phyloP scores from a whole-genome alignment of 2,329 filamentous ascomycete genomes.

The Mariannaea sp. region DNA sequence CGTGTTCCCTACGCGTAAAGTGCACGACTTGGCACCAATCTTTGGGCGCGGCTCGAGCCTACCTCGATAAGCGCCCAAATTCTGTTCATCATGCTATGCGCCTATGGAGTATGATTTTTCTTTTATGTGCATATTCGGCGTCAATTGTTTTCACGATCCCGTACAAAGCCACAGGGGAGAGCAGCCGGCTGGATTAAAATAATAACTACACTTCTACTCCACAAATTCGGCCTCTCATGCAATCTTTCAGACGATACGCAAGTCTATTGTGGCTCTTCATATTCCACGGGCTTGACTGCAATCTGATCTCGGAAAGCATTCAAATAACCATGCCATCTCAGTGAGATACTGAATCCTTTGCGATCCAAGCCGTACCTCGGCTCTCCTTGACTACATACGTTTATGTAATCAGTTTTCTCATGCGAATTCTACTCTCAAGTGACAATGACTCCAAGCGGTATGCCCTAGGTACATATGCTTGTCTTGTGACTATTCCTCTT shows the following conservation, averaged over 20 bases:
- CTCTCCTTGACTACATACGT: constrained; percentile 7
- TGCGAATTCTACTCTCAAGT: neutral
- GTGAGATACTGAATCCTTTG: neutral
- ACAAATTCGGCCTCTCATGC: too few relatives aligned
- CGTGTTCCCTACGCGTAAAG: constrained; percentile 16
- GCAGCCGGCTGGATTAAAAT: too few relatives aligned
- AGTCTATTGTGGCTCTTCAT: too few relatives aligned
- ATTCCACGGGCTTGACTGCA: too few relatives aligned
- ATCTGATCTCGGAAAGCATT: too few relatives aligned
- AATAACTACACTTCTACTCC: too few relatives aligned
- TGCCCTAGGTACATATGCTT: neutral
- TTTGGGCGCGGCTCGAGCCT: neutral
- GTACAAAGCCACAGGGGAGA: too few relatives aligned
- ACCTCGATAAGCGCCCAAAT: neutral
- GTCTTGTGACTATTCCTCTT: neutral
- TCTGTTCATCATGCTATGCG: neutral
- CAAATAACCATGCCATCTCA: neutral
- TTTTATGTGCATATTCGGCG: neutral
- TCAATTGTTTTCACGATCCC: too few relatives aligned
- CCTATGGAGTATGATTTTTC: neutral
- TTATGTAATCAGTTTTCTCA: neutral
- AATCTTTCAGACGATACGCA: too few relatives aligned
- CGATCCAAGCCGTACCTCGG: constrained; percentile 21
- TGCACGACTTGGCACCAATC: neutral
- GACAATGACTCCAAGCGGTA: neutral